phyloP scores from a whole-genome alignment of 1,284 basidiomycete species.

The Phenoliferia sp. region DNA sequence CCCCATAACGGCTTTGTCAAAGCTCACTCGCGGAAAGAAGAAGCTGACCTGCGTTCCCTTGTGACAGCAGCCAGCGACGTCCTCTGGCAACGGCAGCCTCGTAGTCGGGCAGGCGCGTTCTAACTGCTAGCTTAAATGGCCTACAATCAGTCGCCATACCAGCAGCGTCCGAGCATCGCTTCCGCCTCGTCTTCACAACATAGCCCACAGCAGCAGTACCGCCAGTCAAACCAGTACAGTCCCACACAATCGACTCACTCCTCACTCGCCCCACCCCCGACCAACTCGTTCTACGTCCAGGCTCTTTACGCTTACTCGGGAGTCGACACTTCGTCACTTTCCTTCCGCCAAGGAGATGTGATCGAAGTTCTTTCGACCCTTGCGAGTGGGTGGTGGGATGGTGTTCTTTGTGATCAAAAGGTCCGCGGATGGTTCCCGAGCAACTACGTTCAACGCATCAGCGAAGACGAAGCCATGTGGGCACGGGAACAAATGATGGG shows the following conservation, averaged over 20 bases:
- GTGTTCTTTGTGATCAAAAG: constrained; percentile 63
- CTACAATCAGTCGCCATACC: neutral
- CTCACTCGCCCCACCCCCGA: neutral
- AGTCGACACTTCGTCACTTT: constrained; percentile 66
- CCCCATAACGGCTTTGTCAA: no score
- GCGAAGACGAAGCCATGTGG: constrained; percentile 23
- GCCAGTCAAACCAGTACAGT: neutral
- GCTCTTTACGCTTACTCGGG: constrained; percentile 89
- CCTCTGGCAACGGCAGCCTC: no score
- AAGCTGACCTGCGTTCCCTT: no score
- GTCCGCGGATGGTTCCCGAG: constrained; percentile 96
- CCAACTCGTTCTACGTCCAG: constrained; percentile 60
- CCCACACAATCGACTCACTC: neutral
- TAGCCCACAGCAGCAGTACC: neutral
- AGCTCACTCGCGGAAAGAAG: no score
- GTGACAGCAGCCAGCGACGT: no score
- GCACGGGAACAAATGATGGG: constrained; percentile 10
- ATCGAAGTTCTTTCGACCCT: constrained; percentile 91
- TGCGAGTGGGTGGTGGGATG: constrained; percentile 98
- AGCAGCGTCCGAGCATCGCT: neutral
- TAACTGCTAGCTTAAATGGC: no score
- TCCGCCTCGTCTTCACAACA: neutral
- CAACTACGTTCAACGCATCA: constrained; percentile 70
- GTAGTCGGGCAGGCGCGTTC: no score
- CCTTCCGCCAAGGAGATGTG: constrained; percentile 78